phyloP scores from a whole-genome alignment of 1,284 basidiomycete genomes.

The Trichosporon coremiiforme region DNA sequence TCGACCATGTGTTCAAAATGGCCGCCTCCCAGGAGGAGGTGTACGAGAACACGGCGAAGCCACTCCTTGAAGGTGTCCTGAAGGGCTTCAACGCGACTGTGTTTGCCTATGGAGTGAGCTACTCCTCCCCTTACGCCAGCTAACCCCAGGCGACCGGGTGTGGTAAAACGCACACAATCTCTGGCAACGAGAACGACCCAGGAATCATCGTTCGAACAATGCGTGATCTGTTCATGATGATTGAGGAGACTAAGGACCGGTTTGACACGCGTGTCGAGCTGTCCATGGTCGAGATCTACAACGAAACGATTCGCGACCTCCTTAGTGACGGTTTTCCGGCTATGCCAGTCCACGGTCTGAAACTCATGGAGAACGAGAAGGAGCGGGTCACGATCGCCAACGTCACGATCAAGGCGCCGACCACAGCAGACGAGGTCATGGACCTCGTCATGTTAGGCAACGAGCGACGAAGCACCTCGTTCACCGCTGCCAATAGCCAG shows the following conservation, averaged over 20 bases:
- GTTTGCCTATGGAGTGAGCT: slow-evolving; percentile 91
- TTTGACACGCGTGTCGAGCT: slow-evolving; percentile 82
- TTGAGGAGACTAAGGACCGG: slow-evolving; percentile 78
- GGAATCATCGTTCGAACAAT: slow-evolving; percentile 94
- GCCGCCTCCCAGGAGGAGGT: slow-evolving; percentile 79
- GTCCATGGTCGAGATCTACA: slow-evolving; percentile 96
- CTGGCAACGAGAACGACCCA: slow-evolving; percentile 79
- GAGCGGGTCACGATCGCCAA: slow-evolving; percentile 77
- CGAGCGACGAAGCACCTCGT: slow-evolving; percentile 80
- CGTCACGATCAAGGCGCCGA: slow-evolving; percentile 75
- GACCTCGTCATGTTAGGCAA: slow-evolving; percentile 87
- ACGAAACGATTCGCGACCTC: slow-evolving; percentile 96
- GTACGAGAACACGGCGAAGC: slow-evolving; percentile 79
- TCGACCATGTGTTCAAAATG: slow-evolving; percentile 84
- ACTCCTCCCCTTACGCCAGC: neutral
- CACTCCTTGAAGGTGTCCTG: slow-evolving; percentile 76
- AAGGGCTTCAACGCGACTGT: slow-evolving; percentile 96
- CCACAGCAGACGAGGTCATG: slow-evolving; percentile 85
- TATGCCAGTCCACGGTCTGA: slow-evolving; percentile 74
- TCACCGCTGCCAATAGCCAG: slow-evolving; percentile 90
- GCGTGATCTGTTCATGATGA: slow-evolving; percentile 88
- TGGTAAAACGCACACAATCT: slow-evolving; percentile 97
- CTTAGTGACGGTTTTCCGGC: slow-evolving; percentile 67
- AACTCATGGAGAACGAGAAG: slow-evolving; percentile 86
- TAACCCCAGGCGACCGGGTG: slow-evolving; percentile 85